Evolutionary conservation across 257 asterid genomes (phyloP), one percentile per base, ranked within the genome.

Genomic region (Salvia hispanica): DNA sequence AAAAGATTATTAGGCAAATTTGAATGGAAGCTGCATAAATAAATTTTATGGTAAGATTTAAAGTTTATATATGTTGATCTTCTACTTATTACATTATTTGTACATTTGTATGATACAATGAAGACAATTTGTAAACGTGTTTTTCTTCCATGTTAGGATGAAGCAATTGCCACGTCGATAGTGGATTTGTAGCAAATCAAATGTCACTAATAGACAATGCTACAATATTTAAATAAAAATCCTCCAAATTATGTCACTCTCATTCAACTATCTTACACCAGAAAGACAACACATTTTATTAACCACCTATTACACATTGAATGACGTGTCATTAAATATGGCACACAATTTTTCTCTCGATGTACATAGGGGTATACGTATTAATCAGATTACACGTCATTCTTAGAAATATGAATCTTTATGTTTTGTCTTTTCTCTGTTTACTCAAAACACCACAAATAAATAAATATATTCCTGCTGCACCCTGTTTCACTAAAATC

Each of bases 241-340:
- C 6, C 13, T 47, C 62, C 43, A 70, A 65, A 50, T 18, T 14
- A 44, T 64, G 76, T 70, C 76, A 36, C 46, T 71, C 36, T 76
- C 80, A 6, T 31, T 9, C 58, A 59, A 58, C 51, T 39, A 56
- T 42, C 50, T 16, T 28, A 25, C 12, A 46, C 40, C 28, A 64
- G 14, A 47, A 40, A 16, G 57, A 6, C 69, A 50, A 64, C 72
- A 70, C 69, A 42, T 75, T 62, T 69, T 56, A 56, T 48, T 69
- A 40, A 65, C 74, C 69, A 70, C 45, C 62, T 2, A 54, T 69
- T 66, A 47, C 52, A 58, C 42, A 40, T 37, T 25, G 10, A 71
- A 51, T 67, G 77, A 72, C 76, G 74, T 67, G 72, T 31, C 72
- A 55, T 54, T 62, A 54, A 33, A 47, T 70, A 48, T 76, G 76